Evolutionary conservation across 2,329 filamentous ascomycete species (phyloP), one percentile per base, ranked within the genome.

Genomic region (Pyricularia sp.): DNA sequence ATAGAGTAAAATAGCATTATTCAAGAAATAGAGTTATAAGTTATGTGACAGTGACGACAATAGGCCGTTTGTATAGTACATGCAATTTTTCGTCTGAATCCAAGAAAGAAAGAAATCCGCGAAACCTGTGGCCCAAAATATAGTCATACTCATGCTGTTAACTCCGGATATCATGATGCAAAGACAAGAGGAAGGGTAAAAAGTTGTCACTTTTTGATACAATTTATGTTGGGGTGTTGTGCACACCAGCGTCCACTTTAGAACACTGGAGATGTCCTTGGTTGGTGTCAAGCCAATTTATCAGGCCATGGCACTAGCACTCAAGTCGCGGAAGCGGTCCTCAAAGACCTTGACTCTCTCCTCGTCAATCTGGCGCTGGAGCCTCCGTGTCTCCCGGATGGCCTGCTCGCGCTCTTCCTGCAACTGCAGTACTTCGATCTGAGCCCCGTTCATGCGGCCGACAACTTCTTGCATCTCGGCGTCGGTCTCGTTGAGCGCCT

Each of bases 401-500:
- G 92, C 91, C 72, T 91, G 88, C 74, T 95, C 92, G 73, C 88
- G 85, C 78, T 91, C 87, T 73, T 88, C 87, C 78, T 94, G 92
- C 69, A 96, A 82, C 76, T 92, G 87, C 75, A 91, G 87, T 69
- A 95, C 92, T 79, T 94, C 91, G 73, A 94, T 92, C 80, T 95
- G 92, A 11, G 92, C 91, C 73, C 84, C 83, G 79, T 92, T 94
- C 89, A 96, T 94, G 71, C 90, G 85, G 70, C 89, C 84, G 9
- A 96, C 91, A 9, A 95, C 92, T 78, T 92, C 89, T 76, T 92
- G 88, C 91, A 95, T 94, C 79, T 94, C 92, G 66, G 82, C 81
- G 74, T 95, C 92, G 20, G 92, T 91, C 72, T 92, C 87, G 5
- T 85, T 80, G 14, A 96, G 83, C 20, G 94, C 90, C 74, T 88